Base-by-base conservation (phyloP, 352 stramenopile species). In the Globisporangium cystogenes region DNA sequence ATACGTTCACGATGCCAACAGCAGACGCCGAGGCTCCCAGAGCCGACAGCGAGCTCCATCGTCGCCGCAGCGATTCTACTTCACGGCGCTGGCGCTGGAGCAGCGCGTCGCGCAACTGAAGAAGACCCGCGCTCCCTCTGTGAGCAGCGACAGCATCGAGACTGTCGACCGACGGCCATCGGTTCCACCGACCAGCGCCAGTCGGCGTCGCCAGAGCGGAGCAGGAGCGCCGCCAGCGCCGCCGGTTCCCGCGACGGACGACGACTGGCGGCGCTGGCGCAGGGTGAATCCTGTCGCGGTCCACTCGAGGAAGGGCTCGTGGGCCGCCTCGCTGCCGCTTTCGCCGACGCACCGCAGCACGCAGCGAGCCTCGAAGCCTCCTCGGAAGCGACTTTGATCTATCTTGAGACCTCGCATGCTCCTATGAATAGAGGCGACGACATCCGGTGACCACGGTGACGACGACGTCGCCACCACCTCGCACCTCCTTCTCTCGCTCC, bases 201-300 rank as follows among this genome's bases (percentile, higher is more conserved):
- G 39, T 11, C 4, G 16, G 4, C 42, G 21, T 31, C 42, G 14
- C 42, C 18, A n/a, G 23, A 48, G 42, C 42, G 14, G 15, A 33
- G 18, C 16, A 8, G 24, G 18, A 47, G 7, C n/a, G n/a, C n/a
- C n/a, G n/a, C n/a, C n/a, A n/a, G n/a, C 18, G 21, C 6, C 27
- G 15, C 1, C 24, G 5, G 46, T 37, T 37, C 18, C 33, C 33
- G 24, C 35, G 37, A 14, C 21, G n/a, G 59, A 70, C 3, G 51
- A 47, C 0, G 57, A 64, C 29, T 76, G 68, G 68, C 63, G 64
- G 40, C 55, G 68, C 27, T 74, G 68, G 68, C 65, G 68, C 0
- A 62, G 63, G 1, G 54, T 74, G 11, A 53, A 55, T 1, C 46
- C 62, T 31, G 40, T 26, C 0, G 55, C 43, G 20, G 12, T 46